phyloP scores from a whole-genome alignment of 2,329 filamentous ascomycete species.

The Alternaria sp. region DNA sequence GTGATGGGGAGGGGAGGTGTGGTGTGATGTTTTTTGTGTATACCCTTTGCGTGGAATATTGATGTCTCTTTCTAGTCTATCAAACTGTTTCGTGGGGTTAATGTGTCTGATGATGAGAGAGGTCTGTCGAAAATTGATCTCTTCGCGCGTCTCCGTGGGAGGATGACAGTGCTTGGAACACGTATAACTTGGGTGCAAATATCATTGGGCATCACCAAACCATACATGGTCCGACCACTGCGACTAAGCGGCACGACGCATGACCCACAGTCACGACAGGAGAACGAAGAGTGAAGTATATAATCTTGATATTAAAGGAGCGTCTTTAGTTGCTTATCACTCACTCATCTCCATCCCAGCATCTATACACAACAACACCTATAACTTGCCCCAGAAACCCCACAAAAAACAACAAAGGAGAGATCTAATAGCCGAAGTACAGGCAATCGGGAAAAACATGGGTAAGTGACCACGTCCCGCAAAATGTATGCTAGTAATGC shows the following conservation, averaged over 20 bases:
- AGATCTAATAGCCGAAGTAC: neutral
- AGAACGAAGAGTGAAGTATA: neutral
- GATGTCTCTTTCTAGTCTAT: neutral
- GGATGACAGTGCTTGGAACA: neutral
- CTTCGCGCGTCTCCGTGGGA: neutral
- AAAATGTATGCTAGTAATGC: conserved; percentile 3
- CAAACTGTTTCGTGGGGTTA: neutral
- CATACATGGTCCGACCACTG: neutral
- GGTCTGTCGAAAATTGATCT: neutral
- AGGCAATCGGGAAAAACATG: neutral
- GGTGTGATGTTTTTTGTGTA: neutral
- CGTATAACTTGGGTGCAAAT: neutral
- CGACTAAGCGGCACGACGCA: neutral
- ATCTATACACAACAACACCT: neutral
- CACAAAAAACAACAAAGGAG: neutral
- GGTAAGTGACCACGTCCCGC: neutral
- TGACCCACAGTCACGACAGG: neutral
- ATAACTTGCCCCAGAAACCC: neutral
- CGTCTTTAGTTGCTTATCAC: neutral
- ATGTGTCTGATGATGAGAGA: neutral
- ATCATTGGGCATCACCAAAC: neutral
- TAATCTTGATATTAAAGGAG: conserved; percentile 1
- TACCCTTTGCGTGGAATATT: neutral
- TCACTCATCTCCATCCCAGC: neutral
- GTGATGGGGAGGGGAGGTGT: neutral